phyloP scores from a whole-genome alignment of 768 basidiomycete genomes.

The Multifurca ochricompacta region DNA sequence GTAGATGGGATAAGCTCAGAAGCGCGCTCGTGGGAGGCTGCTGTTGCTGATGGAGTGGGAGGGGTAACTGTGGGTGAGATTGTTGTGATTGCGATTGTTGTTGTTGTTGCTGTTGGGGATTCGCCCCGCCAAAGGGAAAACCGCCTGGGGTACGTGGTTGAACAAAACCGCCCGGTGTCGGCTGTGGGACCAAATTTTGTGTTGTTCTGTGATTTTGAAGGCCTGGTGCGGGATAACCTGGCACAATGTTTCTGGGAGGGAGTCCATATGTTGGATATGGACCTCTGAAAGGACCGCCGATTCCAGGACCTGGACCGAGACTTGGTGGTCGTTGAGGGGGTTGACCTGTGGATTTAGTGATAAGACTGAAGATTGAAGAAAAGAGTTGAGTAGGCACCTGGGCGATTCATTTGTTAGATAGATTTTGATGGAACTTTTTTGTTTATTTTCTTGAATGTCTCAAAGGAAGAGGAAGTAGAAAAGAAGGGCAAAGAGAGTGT shows the following conservation, averaged over 20 bases:
- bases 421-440: background rate
- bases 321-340: conserved; percentile 76
- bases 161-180: conserved; percentile 50
- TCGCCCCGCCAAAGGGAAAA: conserved; percentile 57
- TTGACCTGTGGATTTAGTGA: conserved; percentile 48
- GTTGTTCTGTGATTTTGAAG: conserved; percentile 57
- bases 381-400: conserved; percentile 25
- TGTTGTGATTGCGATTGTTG: conserved; percentile 27
- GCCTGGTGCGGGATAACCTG: conserved; percentile 39
- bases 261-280: conserved; percentile 48
- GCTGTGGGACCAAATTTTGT: conserved; percentile 49
- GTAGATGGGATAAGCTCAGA: conserved; percentile 47
- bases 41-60: conserved; percentile 35
- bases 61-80: conserved; percentile 31
- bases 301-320: conserved; percentile 54
- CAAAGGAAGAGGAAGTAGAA: background rate
- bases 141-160: conserved; percentile 52
- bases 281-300: conserved; percentile 56
- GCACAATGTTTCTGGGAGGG: conserved; percentile 51
- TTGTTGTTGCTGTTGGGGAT: conserved; percentile 46
- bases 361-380: background rate
- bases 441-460: background rate
- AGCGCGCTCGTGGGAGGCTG: conserved; percentile 42
- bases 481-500: background rate
- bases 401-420: conserved; percentile 28